Conservation (phyloP, 192 early-diverging fungal species). For the Pilaira anomala region DNA sequence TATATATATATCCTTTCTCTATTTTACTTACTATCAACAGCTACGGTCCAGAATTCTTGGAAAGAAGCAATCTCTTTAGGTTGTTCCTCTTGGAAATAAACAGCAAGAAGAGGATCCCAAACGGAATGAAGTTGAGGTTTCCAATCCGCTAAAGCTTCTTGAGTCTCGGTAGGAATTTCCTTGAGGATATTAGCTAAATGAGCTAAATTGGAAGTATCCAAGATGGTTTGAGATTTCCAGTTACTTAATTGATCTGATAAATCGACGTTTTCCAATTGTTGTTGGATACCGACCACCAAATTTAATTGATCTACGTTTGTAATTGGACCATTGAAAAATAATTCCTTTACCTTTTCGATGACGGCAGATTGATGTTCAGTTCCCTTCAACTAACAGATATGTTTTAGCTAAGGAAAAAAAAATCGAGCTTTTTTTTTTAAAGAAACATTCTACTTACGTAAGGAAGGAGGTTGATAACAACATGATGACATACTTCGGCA, state of each 20-base stretch:
- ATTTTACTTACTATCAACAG: slow-evolving; percentile 63
- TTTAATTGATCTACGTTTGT: slow-evolving; percentile 53
- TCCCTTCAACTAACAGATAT: slow-evolving; percentile 2
- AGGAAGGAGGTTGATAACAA: slow-evolving; percentile 58
- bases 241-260: slow-evolving; percentile 20
- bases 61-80: slow-evolving; percentile 52
- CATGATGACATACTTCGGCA: slow-evolving; percentile 70
- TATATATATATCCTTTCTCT: too few relatives aligned
- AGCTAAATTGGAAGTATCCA: slow-evolving; percentile 30
- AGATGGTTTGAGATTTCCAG: slow-evolving; percentile 35
- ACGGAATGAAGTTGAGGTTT: slow-evolving; percentile 79
- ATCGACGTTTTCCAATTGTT: slow-evolving; percentile 32
- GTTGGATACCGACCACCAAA: slow-evolving; percentile 46
- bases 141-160: slow-evolving; percentile 54
- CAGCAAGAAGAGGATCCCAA: slow-evolving; percentile 68
- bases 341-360: slow-evolving; percentile 41
- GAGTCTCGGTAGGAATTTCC: slow-evolving; percentile 35
- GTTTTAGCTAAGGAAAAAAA: slow-evolving; percentile 3
- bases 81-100: slow-evolving; percentile 44
- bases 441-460: too few relatives aligned
- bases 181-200: slow-evolving; percentile 33
- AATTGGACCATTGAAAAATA: slow-evolving; percentile 40
- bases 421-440: not conserved
- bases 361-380: slow-evolving; percentile 27
- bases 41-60: slow-evolving; percentile 74